Evolutionary conservation across 2,329 filamentous ascomycete genomes (phyloP), one percentile per base, ranked within the genome.

Genomic region (Ceratocystis huliohia): DNA sequence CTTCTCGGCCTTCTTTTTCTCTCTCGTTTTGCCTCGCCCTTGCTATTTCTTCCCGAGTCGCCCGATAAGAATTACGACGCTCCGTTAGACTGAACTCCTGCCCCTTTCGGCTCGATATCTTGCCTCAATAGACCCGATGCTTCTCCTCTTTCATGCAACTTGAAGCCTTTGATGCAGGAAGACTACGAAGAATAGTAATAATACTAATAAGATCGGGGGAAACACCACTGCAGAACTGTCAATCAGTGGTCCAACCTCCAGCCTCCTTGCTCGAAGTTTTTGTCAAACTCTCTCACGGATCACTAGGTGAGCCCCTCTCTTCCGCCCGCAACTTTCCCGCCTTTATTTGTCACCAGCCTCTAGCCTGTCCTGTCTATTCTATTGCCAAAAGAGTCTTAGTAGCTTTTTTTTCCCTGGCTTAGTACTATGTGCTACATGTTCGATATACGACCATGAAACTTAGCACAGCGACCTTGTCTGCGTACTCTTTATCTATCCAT

Each of bases 351-450:
- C 28, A n/a, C 53, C 53, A 30, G 53, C 28, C 53, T 59, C 53
- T 59, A 33, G 53, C 53, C 13, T 4, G 53, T 33, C 28, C 53
- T 30, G 28, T 59, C 53, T 13, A 20, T 59, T 59, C 28, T 30
- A 33, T 59, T 30, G 30, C 53, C 53, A 30, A 59, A 59, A 59
- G 53, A 59, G 53, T 37, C 53, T 59, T 59, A 33, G 25, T 59
- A 6, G 53, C 37, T 33, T 59, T 30, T 17, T 30, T 25, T 25
- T 59, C 28, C 53, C 53, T 59, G 53, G 53, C 13, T 17, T 25
- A 59, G 53, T 17, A 59, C 53, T n/a, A 25, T 59, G 53, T 59
- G 28, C 53, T 59, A 30, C 25, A 59, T 17, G 33, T n/a, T 25
- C 28, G 17, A 59, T 59, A 30, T 59, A 30, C 25, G 33, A 30